Base-by-base conservation (phyloP, 148 eudicot genomes). In the Amaranthus palmeri region DNA sequence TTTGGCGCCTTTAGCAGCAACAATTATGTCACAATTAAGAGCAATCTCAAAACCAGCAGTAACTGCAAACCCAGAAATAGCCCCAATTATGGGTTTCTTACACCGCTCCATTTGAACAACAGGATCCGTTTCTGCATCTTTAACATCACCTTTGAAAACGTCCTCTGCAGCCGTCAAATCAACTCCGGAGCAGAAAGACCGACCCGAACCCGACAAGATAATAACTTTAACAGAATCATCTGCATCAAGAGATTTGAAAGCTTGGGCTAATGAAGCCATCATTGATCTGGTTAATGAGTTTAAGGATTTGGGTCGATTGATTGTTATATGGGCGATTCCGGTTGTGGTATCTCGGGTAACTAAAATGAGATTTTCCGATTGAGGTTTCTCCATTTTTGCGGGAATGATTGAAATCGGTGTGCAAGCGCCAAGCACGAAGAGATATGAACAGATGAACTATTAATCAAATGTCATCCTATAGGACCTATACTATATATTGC, bases 1-100 rank as follows among this genome's bases (percentile, higher is more conserved):
- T 51, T 85, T 85, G 18, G 99, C 86, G 2, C 84, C 88, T 50
- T 84, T 86, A 10, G 96, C 83, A 73, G 96, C 99, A 11, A 95
- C 83, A 52, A 91, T 25, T 2, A 95, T 51, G 82, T 89, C 99
- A 73, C 97, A 95, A 78, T 92, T 92, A 48, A 95, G 83, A n/a
- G 97, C 88, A 56, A 95, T 90, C 88, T 95, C 99, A 59, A 95
- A 89, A 14, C 99, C 99, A 52, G 85, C 99, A 11, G 99, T 95
- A 36, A 90, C 84, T 8, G 99, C 97, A 41, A 88, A 95, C 11
- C 99, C 97, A 50, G 74, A 68, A 10, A 95, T 75, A 1, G 97
- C 99, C 54, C 96, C 99, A 53, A 95, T 81, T 0, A 95, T 92
- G 41, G 89, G 89, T 74, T 92, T 95, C 72, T 78, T 61, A 61